phyloP scores from a whole-genome alignment of 495 filamentous ascomycete species.

The Xylaria nigripes region DNA sequence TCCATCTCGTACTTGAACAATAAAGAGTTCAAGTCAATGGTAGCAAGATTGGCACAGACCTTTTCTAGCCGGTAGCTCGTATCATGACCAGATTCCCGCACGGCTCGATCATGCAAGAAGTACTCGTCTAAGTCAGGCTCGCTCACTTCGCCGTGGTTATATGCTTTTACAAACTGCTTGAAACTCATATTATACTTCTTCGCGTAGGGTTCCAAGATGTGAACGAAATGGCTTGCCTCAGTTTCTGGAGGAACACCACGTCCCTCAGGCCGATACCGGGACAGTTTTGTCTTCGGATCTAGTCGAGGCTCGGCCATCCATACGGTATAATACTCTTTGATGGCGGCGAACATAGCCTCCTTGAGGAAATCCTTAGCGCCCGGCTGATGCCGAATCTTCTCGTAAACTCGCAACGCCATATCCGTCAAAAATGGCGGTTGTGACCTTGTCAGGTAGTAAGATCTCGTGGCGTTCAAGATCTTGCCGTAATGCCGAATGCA shows the following conservation, averaged over 20 bases:
- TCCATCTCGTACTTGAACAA: constrained; percentile 95
- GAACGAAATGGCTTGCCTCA: constrained; percentile 77
- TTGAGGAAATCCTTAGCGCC: constrained; percentile 70
- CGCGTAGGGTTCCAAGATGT: constrained; percentile 78
- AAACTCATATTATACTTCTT: constrained; percentile 76
- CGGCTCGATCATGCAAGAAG: constrained; percentile 89
- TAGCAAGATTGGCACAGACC: constrained; percentile 79
- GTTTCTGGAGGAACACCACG: constrained; percentile 90
- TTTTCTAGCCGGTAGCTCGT: constrained; percentile 88
- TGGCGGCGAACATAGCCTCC: constrained; percentile 74
- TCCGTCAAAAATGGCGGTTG: constrained; percentile 97
- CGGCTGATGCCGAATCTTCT: constrained; percentile 74
- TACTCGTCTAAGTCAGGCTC: constrained; percentile 91
- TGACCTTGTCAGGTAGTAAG: constrained; percentile 87
- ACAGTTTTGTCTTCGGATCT: constrained; percentile 75
- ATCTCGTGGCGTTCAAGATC: constrained; percentile 91
- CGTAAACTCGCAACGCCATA: constrained; percentile 86
- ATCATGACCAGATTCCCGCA: constrained; percentile 95
- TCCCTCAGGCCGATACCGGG: constrained; percentile 84
- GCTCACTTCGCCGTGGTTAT: constrained; percentile 66
- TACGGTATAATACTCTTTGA: constrained; percentile 91
- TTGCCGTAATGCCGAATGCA: constrained; percentile 97
- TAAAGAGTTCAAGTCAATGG: constrained; percentile 86
- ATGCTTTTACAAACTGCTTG: constrained; percentile 72
- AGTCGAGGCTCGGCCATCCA: constrained; percentile 77